Conservation (phyloP, 257 asterid species). For the Salvia splendens region DNA sequence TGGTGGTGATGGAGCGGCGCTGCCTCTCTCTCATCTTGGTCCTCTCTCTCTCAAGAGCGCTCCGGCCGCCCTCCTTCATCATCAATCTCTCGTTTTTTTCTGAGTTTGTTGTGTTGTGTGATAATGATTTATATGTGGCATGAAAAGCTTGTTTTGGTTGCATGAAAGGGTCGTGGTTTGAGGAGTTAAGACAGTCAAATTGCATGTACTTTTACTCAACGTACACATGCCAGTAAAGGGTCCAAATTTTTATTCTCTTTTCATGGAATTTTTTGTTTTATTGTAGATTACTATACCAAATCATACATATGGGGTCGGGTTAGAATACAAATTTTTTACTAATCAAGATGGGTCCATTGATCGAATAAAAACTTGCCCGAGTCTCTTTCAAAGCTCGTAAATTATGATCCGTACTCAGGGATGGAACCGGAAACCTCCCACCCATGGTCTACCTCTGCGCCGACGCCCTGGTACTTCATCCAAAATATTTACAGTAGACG, state of each 20-base stretch:
- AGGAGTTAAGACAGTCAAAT: conserved; percentile 48
- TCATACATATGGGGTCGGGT: too few relatives aligned
- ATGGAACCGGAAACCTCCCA: too few relatives aligned
- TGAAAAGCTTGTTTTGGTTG: conserved; percentile 24
- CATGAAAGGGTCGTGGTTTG: conserved; percentile 28
- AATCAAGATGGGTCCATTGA: too few relatives aligned
- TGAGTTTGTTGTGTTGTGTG: neutral
- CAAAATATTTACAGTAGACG: too few relatives aligned
- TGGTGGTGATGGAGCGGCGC: conserved; percentile 55
- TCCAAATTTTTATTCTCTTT: neutral
- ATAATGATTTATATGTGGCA: neutral
- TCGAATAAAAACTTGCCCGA: too few relatives aligned
- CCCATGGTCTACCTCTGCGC: too few relatives aligned
- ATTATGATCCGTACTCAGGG: too few relatives aligned
- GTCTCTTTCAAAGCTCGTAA: too few relatives aligned
- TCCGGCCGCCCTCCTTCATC: conserved; percentile 39
- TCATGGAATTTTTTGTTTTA: too few relatives aligned
- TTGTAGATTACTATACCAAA: too few relatives aligned
- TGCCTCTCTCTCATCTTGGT: conserved; percentile 57
- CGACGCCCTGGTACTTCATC: too few relatives aligned
- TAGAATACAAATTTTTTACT: too few relatives aligned
- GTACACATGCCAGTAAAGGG: neutral
- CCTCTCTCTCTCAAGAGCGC: conserved; percentile 39
- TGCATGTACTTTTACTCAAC: conserved; percentile 36
- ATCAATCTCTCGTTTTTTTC: neutral